Evolutionary conservation across 2,329 filamentous ascomycete species (phyloP).

Genomic region (Escovopsis sp.): DNA sequence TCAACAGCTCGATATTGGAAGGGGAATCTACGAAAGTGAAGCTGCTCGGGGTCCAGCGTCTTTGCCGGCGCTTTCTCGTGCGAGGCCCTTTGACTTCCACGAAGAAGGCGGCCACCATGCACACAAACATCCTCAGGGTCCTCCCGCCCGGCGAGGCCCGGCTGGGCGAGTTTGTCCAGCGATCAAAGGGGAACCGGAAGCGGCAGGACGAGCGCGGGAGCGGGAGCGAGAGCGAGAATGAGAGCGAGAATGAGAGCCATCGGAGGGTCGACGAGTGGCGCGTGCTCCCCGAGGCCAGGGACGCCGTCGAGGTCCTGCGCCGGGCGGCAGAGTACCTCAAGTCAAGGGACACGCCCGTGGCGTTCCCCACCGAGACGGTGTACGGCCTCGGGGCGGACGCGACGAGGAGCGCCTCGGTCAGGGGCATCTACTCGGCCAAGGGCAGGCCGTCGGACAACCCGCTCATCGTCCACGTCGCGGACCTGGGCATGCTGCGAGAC

Average conservation of each 20-base stretch:
- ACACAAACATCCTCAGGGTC: constrained; percentile 26
- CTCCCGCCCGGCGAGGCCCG: constrained; percentile 11
- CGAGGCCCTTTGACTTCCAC: constrained; percentile 1
- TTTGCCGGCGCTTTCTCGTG: background rate
- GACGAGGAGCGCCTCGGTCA: constrained; percentile 67
- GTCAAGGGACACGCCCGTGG: constrained; percentile 60
- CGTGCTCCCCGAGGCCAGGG: constrained; percentile 16
- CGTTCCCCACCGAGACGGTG: constrained; percentile 94
- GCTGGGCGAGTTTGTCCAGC: constrained; percentile 20
- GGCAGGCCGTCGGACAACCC: constrained; percentile 87
- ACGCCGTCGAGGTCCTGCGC: constrained; percentile 30
- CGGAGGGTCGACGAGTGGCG: constrained; percentile 28
- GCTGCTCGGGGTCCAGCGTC: too few relatives aligned
- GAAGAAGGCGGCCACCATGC: constrained; percentile 14
- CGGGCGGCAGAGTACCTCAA: constrained; percentile 53
- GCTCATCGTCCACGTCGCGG: constrained; percentile 82
- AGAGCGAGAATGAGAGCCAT: too few relatives aligned
- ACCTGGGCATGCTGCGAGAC: constrained; percentile 57
- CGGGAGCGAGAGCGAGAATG: too few relatives aligned
- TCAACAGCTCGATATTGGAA: too few relatives aligned
- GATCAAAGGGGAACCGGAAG: too few relatives aligned
- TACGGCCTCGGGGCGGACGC: constrained; percentile 96
- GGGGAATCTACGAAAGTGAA: too few relatives aligned
- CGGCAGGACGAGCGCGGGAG: too few relatives aligned
- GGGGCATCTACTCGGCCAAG: constrained; percentile 87